phyloP scores from a whole-genome alignment of 257 asterid species.

The Haberlea rhodopensis region DNA sequence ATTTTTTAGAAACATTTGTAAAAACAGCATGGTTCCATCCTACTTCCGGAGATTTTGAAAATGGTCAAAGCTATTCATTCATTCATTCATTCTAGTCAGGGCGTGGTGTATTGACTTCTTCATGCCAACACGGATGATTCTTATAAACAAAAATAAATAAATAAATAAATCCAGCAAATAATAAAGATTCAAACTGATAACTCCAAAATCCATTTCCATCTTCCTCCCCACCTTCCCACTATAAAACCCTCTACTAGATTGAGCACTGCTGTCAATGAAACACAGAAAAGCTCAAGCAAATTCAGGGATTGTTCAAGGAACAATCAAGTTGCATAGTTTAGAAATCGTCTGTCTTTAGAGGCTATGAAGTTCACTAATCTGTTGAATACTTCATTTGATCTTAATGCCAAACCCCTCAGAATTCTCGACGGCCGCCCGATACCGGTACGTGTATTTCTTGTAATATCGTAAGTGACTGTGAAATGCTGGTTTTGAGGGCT shows the following conservation, averaged over 20 bases:
- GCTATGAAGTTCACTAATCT: conserved; percentile 68
- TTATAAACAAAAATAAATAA: too few species aligned
- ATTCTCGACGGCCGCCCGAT: conserved; percentile 34
- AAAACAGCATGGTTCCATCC: too few species aligned
- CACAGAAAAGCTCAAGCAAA: background rate
- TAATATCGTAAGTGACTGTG: background rate
- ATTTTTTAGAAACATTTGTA: too few species aligned
- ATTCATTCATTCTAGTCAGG: background rate
- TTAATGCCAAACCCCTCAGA: conserved; percentile 51
- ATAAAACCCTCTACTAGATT: conserved; percentile 6
- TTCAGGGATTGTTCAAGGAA: background rate
- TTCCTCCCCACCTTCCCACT: conserved; percentile 43
- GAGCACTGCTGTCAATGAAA: conserved; percentile 23
- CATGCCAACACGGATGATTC: background rate
- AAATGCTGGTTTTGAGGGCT: background rate
- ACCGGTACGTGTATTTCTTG: conserved; percentile 37
- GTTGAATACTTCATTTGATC: conserved; percentile 71
- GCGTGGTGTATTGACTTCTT: background rate
- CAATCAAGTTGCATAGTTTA: background rate
- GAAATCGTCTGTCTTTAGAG: background rate
- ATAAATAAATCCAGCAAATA: too few species aligned
- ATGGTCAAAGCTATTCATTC: background rate
- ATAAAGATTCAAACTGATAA: conserved; percentile 21
- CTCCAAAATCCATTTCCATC: conserved; percentile 28
- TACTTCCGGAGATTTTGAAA: too few species aligned